These are phyloP conservation scores for Tolypocladium guangdongense DNA, from an alignment of 2,329 filamentous ascomycete species.

Conservation along the genomic window DNA sequence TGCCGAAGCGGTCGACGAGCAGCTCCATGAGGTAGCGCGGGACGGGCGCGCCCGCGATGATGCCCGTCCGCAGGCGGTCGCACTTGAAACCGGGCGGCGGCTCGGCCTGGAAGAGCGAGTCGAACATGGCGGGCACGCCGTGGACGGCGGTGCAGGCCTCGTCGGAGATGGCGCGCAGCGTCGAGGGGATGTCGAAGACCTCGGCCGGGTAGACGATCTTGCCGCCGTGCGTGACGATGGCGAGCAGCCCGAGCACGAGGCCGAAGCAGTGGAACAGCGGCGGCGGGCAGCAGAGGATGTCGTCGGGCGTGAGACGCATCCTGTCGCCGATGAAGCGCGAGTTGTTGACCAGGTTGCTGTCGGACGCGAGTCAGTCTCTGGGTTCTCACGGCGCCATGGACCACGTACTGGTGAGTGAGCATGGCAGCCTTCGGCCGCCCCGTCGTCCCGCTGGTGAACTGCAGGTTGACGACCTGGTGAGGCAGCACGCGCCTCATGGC, in stretches of 20 bases:
- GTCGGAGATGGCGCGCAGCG: constrained; percentile 53
- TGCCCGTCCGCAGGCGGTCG: constrained; percentile 57
- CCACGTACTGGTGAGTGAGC: constrained; percentile 60
- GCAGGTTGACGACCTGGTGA: constrained; percentile 60
- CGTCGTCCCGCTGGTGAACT: constrained; percentile 68
- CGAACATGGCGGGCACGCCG: constrained; percentile 79
- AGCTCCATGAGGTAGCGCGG: constrained; percentile 65
- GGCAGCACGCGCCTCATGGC: constrained; percentile 46
- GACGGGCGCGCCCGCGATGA: constrained; percentile 69
- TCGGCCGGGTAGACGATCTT: constrained; percentile 69
- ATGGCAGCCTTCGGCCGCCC: constrained; percentile 64
- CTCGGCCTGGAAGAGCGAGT: constrained; percentile 45
- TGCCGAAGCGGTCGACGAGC: constrained; percentile 59
- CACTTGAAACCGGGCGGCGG: constrained; percentile 29
- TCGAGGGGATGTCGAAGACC: constrained; percentile 58
- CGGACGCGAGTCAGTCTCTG: neutral
- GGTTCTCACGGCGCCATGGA: neutral
- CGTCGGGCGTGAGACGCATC: constrained; percentile 55
- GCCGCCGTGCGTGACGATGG: constrained; percentile 61
- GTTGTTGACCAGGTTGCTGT: constrained; percentile 52
- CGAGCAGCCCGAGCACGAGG: constrained; percentile 64
- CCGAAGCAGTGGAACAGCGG: constrained; percentile 83
- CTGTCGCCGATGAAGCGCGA: constrained; percentile 62
- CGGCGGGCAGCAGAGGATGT: constrained; percentile 70
- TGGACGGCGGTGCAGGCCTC: constrained; percentile 65